phyloP scores from a whole-genome alignment of 306 rosid genomes.

The Clitoria ternatea region DNA sequence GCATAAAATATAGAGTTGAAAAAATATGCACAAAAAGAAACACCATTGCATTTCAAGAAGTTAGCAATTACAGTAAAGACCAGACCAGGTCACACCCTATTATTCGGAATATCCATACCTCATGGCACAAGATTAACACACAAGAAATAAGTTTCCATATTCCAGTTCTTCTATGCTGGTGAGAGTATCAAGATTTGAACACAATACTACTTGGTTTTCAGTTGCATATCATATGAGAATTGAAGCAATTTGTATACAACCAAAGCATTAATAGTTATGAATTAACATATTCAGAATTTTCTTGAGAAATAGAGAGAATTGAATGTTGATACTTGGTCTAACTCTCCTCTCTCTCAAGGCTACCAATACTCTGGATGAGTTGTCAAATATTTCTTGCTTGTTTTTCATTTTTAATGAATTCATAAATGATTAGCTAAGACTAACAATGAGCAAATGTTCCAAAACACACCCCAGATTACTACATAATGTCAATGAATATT shows the following conservation, averaged over 20 bases:
- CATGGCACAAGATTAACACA: background rate
- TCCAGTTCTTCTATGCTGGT: background rate
- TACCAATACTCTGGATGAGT: background rate
- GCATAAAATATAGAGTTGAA: background rate
- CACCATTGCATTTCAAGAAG: background rate
- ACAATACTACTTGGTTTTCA: background rate
- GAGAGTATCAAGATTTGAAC: background rate
- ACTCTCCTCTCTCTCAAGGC: no score
- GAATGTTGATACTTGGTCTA: no score
- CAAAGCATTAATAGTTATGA: background rate
- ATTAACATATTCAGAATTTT: background rate
- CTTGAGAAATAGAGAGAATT: background rate
- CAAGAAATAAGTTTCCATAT: background rate
- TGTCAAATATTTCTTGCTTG: background rate
- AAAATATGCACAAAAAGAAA: background rate
- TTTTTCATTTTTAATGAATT: background rate
- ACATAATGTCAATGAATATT: conserved; percentile 5
- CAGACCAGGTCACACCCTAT: background rate
- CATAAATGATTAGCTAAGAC: background rate
- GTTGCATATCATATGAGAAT: background rate
- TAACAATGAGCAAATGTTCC: background rate
- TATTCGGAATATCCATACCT: background rate
- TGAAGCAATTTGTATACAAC: background rate
- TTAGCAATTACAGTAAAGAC: conserved; percentile 3
- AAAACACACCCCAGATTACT: background rate